phyloP scores from a whole-genome alignment of 805 yeast genomes.

The Candida alai region DNA sequence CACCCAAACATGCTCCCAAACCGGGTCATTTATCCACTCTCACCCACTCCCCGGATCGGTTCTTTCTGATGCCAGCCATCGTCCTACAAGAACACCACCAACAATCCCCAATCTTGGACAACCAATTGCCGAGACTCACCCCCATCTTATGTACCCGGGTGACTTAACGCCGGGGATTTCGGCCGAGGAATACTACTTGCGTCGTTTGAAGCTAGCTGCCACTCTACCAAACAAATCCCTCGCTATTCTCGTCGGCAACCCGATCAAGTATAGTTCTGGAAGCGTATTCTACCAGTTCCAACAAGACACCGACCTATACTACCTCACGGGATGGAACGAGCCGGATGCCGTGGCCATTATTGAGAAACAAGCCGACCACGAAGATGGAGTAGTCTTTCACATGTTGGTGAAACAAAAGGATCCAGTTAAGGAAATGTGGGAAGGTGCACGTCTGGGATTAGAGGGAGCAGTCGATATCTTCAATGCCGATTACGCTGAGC shows the following conservation, averaged over 20 bases:
- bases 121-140: conserved; percentile 82
- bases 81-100: conserved; percentile 21
- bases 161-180: conserved; percentile 85
- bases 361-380: conserved; percentile 54
- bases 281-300: conserved; percentile 90
- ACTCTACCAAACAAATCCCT: conserved; percentile 59
- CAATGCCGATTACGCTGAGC: conserved; percentile 76
- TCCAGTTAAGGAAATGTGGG: conserved; percentile 83
- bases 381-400: conserved; percentile 56
- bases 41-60: no score
- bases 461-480: conserved; percentile 78
- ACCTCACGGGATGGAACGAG: conserved; percentile 89
- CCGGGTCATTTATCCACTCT: no score
- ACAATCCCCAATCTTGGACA: conserved; percentile 58
- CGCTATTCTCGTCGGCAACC: conserved; percentile 71
- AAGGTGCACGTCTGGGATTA: conserved; percentile 86
- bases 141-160: conserved; percentile 65
- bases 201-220: conserved; percentile 60
- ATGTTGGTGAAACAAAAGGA: conserved; percentile 86
- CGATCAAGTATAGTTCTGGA: conserved; percentile 78
- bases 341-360: conserved; percentile 72
- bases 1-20: no score
- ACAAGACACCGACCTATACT: conserved; percentile 84
- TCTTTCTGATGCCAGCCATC: no score
- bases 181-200: conserved; percentile 72